phyloP scores from a whole-genome alignment of 108 stramenopile genomes.

The Skeletonema menzelii region DNA sequence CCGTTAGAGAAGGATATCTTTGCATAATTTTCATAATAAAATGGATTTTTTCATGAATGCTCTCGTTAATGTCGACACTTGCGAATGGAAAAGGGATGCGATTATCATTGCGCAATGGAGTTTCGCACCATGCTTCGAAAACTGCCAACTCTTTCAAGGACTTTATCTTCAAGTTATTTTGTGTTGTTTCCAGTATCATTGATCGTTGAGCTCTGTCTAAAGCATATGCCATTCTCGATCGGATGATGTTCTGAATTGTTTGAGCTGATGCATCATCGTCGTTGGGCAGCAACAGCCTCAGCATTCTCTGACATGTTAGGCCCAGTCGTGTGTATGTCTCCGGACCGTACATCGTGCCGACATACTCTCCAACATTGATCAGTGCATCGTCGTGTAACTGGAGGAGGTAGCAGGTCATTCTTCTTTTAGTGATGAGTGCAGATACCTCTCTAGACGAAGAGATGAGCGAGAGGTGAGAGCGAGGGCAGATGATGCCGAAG shows the following conservation, averaged over 20 bases:
- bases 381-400: conserved; percentile 12
- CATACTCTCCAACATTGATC: not conserved
- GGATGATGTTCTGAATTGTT: conserved; percentile 2
- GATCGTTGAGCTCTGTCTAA: not conserved
- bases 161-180: not conserved
- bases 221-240: not conserved
- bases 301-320: not conserved
- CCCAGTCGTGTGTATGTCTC: not conserved
- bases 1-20: not conserved
- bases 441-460: too few relatives aligned
- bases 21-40: not conserved
- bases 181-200: not conserved
- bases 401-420: not conserved
- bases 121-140: not conserved
- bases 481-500: too few relatives aligned
- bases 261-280: not conserved
- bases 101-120: not conserved
- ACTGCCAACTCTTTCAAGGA: not conserved
- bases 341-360: not conserved
- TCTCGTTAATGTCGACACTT: not conserved
- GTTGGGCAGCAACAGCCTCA: not conserved
- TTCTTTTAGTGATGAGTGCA: too few relatives aligned
- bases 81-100: conserved; percentile 2
- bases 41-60: conserved; percentile 1
- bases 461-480: too few relatives aligned